phyloP scores from a whole-genome alignment of 2,329 filamentous ascomycete species.

The Tolypocladium paradoxum region DNA sequence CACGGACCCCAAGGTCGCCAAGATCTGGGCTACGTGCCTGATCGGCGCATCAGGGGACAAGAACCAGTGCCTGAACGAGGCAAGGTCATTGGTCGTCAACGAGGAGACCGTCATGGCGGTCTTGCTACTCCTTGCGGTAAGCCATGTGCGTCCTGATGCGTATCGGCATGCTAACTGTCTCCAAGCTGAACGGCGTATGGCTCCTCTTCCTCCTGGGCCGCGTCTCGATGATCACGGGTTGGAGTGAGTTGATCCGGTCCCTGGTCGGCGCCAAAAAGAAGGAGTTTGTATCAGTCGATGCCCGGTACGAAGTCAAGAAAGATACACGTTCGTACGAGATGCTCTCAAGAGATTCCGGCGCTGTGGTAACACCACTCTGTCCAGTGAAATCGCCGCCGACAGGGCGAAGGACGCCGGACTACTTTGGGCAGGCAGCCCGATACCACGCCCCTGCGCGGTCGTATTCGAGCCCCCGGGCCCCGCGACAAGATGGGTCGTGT shows the following conservation, averaged over 20 bases:
- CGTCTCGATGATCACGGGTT: slow-evolving; percentile 75
- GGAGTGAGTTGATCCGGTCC: slow-evolving; percentile 54
- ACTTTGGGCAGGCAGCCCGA: slow-evolving; percentile 41
- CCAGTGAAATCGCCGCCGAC: slow-evolving; percentile 23
- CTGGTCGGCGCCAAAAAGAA: slow-evolving; percentile 43
- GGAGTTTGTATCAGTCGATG: slow-evolving; percentile 87
- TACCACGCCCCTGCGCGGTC: slow-evolving; percentile 45
- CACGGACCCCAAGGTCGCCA: slow-evolving; percentile 40
- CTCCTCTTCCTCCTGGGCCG: slow-evolving; percentile 71
- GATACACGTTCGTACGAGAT: slow-evolving; percentile 70
- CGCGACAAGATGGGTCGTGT: slow-evolving; percentile 31
- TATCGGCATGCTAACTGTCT: slow-evolving; percentile 13
- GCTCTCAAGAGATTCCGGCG: slow-evolving; percentile 51
- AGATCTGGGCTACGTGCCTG: slow-evolving; percentile 67
- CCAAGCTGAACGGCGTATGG: slow-evolving; percentile 73
- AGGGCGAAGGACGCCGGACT: slow-evolving; percentile 41
- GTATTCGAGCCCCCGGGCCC: slow-evolving; percentile 44
- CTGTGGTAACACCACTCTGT: slow-evolving; percentile 41
- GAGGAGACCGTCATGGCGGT: slow-evolving; percentile 72
- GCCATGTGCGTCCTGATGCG: slow-evolving; percentile 17
- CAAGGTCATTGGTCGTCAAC: slow-evolving; percentile 54
- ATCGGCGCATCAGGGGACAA: slow-evolving; percentile 42
- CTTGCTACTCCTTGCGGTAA: slow-evolving; percentile 68
- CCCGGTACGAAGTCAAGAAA: slow-evolving; percentile 49
- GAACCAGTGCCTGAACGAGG: slow-evolving; percentile 51